These are phyloP conservation scores for Ogataea saltuana DNA, from an alignment of 805 yeast genomes.

Conservation along the genomic window DNA sequence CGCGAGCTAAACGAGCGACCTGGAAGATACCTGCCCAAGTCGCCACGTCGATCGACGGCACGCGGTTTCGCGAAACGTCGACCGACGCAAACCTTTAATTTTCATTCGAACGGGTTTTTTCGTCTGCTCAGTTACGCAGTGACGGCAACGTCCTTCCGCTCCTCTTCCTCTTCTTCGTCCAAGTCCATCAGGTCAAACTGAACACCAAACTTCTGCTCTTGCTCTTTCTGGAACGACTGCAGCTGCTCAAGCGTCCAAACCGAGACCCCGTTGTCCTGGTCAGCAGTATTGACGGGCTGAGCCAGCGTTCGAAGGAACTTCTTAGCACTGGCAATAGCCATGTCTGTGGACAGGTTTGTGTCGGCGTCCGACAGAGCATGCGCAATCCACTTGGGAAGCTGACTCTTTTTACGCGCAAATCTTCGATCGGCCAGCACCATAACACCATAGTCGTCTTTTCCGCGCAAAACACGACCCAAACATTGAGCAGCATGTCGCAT, in stretches of 20 bases:
- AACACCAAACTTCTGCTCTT: conserved; percentile 30
- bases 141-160: too few relatives aligned
- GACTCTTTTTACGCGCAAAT: conserved; percentile 80
- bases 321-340: conserved; percentile 94
- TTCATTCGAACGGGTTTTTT: too few relatives aligned
- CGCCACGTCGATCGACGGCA: too few relatives aligned
- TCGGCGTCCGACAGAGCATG: conserved; percentile 93
- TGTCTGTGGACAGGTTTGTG: conserved; percentile 88
- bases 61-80: too few relatives aligned
- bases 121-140: too few relatives aligned
- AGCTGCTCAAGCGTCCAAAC: conserved; percentile 86
- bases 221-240: conserved; percentile 55
- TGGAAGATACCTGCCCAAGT: too few relatives aligned
- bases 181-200: conserved; percentile 28
- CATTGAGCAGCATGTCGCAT: conserved; percentile 99
- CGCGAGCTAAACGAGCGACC: too few relatives aligned
- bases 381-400: conserved; percentile 95
- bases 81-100: too few relatives aligned
- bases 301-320: conserved; percentile 91
- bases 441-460: conserved; percentile 97
- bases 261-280: conserved; percentile 83
- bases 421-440: conserved; percentile 97
- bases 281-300: conserved; percentile 86
- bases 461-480: conserved; percentile 93
- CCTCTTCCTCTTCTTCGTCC: conserved; percentile 35